These are phyloP conservation scores for Protomyces pachydermus DNA, from an alignment of 1,139 yeast genomes.

Conservation along the genomic window DNA sequence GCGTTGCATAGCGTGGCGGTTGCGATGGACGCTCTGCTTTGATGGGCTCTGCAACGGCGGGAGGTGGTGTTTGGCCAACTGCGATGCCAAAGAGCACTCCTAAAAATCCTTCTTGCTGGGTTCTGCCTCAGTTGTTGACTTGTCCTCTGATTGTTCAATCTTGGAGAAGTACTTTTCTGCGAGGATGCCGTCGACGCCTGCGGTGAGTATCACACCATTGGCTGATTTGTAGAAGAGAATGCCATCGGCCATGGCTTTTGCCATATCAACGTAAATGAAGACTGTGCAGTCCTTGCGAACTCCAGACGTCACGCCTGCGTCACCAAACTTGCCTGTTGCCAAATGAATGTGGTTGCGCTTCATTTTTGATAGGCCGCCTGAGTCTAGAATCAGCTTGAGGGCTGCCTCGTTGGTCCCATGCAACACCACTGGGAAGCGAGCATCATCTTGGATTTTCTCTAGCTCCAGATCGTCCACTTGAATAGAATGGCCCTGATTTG, in stretches of 20 bases:
- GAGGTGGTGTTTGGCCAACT: not conserved
- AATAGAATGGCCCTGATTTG: slow-evolving; percentile 89
- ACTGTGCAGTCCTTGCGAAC: slow-evolving; percentile 59
- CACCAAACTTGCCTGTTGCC: slow-evolving; percentile 47
- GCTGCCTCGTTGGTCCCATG: slow-evolving; percentile 74
- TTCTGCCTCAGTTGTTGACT: not conserved
- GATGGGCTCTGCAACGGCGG: not conserved
- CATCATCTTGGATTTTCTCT: slow-evolving; percentile 30
- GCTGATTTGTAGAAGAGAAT: slow-evolving; percentile 58
- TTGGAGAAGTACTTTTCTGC: slow-evolving; percentile 47
- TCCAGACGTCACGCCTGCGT: slow-evolving; percentile 58
- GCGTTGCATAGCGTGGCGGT: not conserved
- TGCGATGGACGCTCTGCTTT: not conserved
- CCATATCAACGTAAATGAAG: slow-evolving; percentile 58
- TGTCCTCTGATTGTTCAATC: slow-evolving; percentile 31
- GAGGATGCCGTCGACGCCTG: slow-evolving; percentile 56
- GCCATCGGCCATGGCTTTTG: slow-evolving; percentile 46
- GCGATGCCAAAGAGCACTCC: not conserved
- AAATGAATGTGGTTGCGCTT: slow-evolving; percentile 79
- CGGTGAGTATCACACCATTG: slow-evolving; percentile 69
- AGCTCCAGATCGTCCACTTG: slow-evolving; percentile 47
- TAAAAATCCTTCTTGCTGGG: not conserved
- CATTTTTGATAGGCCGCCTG: slow-evolving; percentile 64
- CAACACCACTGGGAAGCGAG: slow-evolving; percentile 44
- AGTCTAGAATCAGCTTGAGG: slow-evolving; percentile 41